phyloP scores from a whole-genome alignment of 2,329 filamentous ascomycete species.

The Penicillium brasilianum region DNA sequence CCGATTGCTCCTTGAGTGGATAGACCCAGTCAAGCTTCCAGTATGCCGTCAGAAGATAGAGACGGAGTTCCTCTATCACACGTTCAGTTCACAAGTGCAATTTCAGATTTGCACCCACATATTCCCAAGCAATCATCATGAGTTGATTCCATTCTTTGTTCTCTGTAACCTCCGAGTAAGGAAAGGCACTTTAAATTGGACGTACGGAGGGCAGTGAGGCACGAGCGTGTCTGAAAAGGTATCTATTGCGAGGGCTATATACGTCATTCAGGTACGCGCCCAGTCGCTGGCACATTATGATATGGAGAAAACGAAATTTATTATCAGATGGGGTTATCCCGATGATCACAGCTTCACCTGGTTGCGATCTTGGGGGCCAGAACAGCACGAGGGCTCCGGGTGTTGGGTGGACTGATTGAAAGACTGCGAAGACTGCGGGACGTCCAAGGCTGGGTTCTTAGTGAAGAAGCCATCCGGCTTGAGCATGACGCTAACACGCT shows the following conservation, averaged over 20 bases:
- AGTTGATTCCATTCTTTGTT: background rate
- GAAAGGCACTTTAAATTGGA: background rate
- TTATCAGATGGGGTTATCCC: background rate
- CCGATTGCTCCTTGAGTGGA: too few relatives aligned
- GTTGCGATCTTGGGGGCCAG: conserved; percentile 28
- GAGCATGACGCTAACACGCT: conserved; percentile 55
- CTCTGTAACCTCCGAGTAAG: background rate
- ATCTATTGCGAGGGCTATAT: conserved; percentile 2
- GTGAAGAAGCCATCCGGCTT: conserved; percentile 58
- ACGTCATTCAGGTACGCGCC: background rate
- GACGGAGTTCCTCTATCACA: too few relatives aligned
- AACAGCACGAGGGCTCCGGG: conserved; percentile 34
- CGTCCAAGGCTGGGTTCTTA: conserved; percentile 56
- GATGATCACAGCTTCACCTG: conserved; percentile 34
- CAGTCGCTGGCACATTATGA: background rate
- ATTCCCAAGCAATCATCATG: background rate
- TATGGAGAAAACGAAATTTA: background rate
- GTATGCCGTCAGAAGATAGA: too few relatives aligned
- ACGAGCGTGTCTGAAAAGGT: background rate
- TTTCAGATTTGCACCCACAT: background rate
- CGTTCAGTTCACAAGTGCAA: too few relatives aligned
- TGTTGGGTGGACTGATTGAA: conserved; percentile 48
- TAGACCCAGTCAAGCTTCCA: too few relatives aligned
- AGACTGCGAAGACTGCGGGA: conserved; percentile 46
- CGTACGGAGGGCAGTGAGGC: background rate